Evolutionary conservation across 2,329 filamentous ascomycete species (phyloP), one percentile per base, ranked within the genome.

Genomic region (Colletotrichum liaoningense): DNA sequence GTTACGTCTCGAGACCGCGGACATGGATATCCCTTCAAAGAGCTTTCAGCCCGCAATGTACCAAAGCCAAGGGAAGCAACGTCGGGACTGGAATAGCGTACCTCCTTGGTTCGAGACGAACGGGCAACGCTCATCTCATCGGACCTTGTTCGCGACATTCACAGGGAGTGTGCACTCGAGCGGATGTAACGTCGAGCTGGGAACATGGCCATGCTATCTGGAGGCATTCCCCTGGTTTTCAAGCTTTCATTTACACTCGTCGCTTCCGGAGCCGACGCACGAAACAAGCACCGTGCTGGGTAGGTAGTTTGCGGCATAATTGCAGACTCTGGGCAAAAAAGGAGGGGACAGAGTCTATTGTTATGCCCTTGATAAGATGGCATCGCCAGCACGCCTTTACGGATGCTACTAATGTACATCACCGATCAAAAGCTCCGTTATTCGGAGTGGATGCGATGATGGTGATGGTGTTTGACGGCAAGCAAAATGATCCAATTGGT

Each of bases 101-200:
- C 8, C 63, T 67, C 68, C 65, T 58, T 58, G 24, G 54, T 58
- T 69, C 65, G 54, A 72, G 69, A 72, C 63, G 69, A 72, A 72
- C 65, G 65, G 69, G 58, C 66, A 35, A 49, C 42, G 52, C 70
- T 69, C 70, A 73, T 69, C 70, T 69, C 46, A 65, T 69, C 66
- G 67, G 19, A 60, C 70, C 57, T 64, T 59, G 65, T 59, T 38
- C 19, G 57, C 54, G 68, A 28, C 54, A 11, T 54, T 64, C 70
- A 30, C 59, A 60, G 42, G 42, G 42, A 49, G 42, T 49, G n/a
- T 54, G 66, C 28, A 69, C 66, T 56, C 64, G 63, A 69, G 56
- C 24, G 49, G 63, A 72, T 73, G 71, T 35, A 72, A 73, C 67
- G 42, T 73, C 62, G 35, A 49, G 28, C 64, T 30, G 35, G 46